These are phyloP conservation scores for Fraxinus angustifolia DNA, from an alignment of 305 asterid species.

Conservation along the genomic window DNA sequence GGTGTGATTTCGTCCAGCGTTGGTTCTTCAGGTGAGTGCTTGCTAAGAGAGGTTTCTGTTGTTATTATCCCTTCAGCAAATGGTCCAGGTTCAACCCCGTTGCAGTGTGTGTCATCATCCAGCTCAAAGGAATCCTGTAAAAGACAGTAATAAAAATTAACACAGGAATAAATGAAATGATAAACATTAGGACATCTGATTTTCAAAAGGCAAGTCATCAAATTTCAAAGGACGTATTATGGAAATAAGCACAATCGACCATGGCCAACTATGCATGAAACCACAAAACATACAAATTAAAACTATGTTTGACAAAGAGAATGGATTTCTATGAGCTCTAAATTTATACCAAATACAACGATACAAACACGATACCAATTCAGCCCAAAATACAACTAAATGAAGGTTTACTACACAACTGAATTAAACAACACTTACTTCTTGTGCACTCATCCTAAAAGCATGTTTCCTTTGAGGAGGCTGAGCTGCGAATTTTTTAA, in stretches of 20 bases:
- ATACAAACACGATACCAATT: neutral
- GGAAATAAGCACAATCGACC: neutral
- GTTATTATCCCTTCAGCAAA: conserved; percentile 29
- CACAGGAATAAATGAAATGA: neutral
- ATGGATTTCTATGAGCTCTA: neutral
- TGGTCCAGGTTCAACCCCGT: conserved; percentile 35
- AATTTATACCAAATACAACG: neutral
- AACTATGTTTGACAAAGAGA: neutral
- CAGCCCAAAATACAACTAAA: conserved; percentile 1
- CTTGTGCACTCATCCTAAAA: conserved; percentile 65
- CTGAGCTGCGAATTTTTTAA: conserved; percentile 35
- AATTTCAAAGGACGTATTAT: neutral
- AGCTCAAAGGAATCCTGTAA: conserved; percentile 43
- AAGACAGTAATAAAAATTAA: conserved; percentile 13
- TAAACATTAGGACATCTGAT: neutral
- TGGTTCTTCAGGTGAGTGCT: conserved; percentile 31
- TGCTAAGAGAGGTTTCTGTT: conserved; percentile 22
- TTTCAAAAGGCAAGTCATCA: neutral
- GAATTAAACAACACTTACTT: conserved; percentile 38
- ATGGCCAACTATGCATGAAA: neutral
- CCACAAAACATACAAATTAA: neutral
- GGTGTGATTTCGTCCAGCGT: conserved; percentile 19
- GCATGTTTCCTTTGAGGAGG: conserved; percentile 48
- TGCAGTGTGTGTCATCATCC: conserved; percentile 40
- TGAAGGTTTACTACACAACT: neutral